These are phyloP conservation scores for Stephania japonica DNA, from an alignment of 164 flowering plant species.

Conservation along the genomic window DNA sequence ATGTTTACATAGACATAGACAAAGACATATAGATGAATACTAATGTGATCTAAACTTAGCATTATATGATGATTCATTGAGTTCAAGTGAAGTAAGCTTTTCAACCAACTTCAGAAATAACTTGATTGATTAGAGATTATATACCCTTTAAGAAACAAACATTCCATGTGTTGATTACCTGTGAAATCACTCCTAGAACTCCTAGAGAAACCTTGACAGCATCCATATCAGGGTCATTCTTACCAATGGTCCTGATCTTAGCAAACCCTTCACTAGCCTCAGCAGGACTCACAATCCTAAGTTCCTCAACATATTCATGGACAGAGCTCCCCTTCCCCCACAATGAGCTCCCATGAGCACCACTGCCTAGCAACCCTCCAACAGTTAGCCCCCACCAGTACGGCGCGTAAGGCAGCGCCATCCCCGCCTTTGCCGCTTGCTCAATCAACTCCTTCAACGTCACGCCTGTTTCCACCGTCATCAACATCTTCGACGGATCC, in stretches of 20 bases:
- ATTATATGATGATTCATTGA: too few relatives aligned
- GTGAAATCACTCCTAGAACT: constrained; percentile 72
- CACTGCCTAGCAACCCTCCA: constrained; percentile 62
- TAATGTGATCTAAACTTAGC: too few relatives aligned
- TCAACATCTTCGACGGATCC: constrained; percentile 26
- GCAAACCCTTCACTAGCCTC: constrained; percentile 43
- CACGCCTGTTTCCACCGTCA: constrained; percentile 57
- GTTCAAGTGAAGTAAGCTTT: too few relatives aligned
- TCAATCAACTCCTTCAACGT: constrained; percentile 45
- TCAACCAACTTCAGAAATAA: too few relatives aligned
- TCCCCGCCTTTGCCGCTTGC: constrained; percentile 43
- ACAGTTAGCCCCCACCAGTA: constrained; percentile 83
- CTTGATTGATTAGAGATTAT: too few relatives aligned
- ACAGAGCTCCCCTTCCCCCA: constrained; percentile 65
- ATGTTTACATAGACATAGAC: too few relatives aligned
- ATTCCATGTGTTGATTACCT: constrained; percentile 31
- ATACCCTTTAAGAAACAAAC: too few relatives aligned
- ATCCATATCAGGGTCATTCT: constrained; percentile 31
- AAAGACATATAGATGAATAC: too few relatives aligned
- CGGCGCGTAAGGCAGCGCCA: constrained; percentile 62
- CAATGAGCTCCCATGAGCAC: constrained; percentile 75
- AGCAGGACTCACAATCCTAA: constrained; percentile 49
- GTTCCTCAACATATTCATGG: constrained; percentile 50
- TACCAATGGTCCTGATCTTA: constrained; percentile 31
- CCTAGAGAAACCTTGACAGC: constrained; percentile 66